Base-by-base conservation (phyloP, 2,329 filamentous ascomycete genomes). In the Colletotrichum endophyticum region DNA sequence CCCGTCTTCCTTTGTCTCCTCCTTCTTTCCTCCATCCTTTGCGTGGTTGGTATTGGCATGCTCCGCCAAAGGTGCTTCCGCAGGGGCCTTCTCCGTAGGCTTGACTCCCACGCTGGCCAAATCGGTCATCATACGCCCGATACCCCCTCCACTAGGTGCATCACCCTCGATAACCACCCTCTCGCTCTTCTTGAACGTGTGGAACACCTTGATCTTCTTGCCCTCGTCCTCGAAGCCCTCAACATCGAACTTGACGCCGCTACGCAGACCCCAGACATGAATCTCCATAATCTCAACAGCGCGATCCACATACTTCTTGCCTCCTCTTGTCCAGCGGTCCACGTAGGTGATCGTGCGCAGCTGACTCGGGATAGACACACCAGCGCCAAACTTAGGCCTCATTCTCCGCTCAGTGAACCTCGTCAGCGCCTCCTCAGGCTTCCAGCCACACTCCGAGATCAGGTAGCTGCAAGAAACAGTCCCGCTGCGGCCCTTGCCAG, bases 331-430 rank as follows among this genome's bases (percentile, higher is more conserved):
- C 96, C 96, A 98, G 15, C 94, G 91, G 81, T 98, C 94, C 12
- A 98, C 95, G 82, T 99, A 99, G 34, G 90, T 89, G 22, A 99
- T 89, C 91, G 95, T 98, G 12, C 97, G 91, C 76, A 98, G 85
- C 84, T 99, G 97, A 79, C 95, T 98, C 0, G 96, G 96, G 63
- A 99, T 99, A 39, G 95, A 97, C 28, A 99, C 94, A 6, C 97
- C 97, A 3, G 93, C 91, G 2, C 96, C 97, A 82, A 98, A 99
- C 22, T 93, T 93, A 4, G 95, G 94, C 66, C 96, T 89, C 97
- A 99, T 99, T 32, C 97, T 91, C 67, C 95, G 88, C 81, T 96
- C 92, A 0, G 97, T 99, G 79, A 92, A 92, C 19, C 90, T 84
- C 2, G 86, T 86, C 9, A 92, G 86, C 2, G 91, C 91, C 69